Evolutionary conservation across 225 moss, liverwort and hornwort genomes (phyloP).

Genomic region (Neckera pumila): DNA sequence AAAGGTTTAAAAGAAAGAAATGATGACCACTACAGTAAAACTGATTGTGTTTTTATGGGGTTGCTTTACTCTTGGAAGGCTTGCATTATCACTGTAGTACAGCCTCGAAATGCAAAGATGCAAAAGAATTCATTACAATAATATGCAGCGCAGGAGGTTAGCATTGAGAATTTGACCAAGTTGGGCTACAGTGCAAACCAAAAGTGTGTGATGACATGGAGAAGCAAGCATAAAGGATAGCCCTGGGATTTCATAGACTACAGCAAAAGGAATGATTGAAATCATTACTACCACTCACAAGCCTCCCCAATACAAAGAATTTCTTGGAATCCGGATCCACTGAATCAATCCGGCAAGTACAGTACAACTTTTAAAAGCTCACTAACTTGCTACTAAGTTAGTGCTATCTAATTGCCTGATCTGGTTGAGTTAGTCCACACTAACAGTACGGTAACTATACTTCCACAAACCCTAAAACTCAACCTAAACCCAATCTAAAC

Average conservation of each 20-base stretch:
- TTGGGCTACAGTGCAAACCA: not conserved
- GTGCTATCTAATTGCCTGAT: not conserved
- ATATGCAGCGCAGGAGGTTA: not conserved
- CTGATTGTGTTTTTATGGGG: not conserved
- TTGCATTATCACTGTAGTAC: not conserved
- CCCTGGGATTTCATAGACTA: not conserved
- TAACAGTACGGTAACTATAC: not conserved
- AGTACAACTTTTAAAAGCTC: too few relatives aligned
- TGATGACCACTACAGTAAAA: not conserved
- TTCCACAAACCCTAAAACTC: too few relatives aligned
- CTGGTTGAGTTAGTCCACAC: too few relatives aligned
- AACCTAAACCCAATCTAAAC: too few relatives aligned
- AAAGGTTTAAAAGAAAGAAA: not conserved
- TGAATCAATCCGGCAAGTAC: not conserved
- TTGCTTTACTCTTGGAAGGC: not conserved
- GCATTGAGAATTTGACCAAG: not conserved
- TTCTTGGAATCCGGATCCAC: not conserved
- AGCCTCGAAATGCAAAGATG: not conserved
- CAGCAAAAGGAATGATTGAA: not conserved
- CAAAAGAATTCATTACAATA: not conserved
- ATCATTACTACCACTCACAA: constrained; percentile 1
- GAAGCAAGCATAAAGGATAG: not conserved
- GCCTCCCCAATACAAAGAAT: not conserved
- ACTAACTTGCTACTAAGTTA: not conserved
- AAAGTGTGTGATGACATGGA: not conserved